Percentiles rank a stretch among this genome's conserved stretches.
Conservation (phyloP, 805 yeast genomes). For the Pichia nakasei region DNA sequence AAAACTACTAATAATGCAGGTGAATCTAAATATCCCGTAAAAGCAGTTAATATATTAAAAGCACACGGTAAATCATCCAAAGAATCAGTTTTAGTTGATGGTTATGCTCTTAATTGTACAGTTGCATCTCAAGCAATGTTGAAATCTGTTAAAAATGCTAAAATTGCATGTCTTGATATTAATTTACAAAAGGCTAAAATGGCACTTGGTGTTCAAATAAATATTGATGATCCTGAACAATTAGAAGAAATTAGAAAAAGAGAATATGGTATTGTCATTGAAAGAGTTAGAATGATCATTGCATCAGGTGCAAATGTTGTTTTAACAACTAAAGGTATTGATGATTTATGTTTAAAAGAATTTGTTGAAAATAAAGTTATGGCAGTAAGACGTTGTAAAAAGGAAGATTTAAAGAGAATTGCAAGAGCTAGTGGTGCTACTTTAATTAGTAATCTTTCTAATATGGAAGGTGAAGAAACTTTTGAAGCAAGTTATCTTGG, state of each 20-base stretch:
- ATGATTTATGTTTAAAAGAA: conserved; percentile 83
- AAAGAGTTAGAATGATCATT: conserved; percentile 72
- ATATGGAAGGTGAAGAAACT: conserved; percentile 92
- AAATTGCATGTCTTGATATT: conserved; percentile 82
- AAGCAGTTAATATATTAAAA: conserved; percentile 91
- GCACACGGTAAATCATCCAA: conserved; percentile 92
- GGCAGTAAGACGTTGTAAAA: conserved; percentile 96
- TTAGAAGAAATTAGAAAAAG: conserved; percentile 86
- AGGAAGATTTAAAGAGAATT: conserved; percentile 92
- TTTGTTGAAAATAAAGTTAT: conserved; percentile 86
- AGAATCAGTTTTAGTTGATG: conserved; percentile 82
- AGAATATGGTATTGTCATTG: conserved; percentile 78
- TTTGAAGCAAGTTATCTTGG: conserved; percentile 83
- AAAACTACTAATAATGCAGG: conserved; percentile 84
- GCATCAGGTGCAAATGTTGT: conserved; percentile 89
- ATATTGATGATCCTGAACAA: conserved; percentile 88
- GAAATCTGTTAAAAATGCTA: conserved; percentile 58
- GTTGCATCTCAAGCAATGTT: conserved; percentile 97
- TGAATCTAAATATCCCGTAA: conserved; percentile 87
- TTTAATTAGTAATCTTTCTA: conserved; percentile 74
- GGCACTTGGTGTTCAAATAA: conserved; percentile 98
- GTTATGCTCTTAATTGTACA: conserved; percentile 95
- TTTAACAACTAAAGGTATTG: conserved; percentile 89
- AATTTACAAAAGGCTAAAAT: conserved; percentile 92
- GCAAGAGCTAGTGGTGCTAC: conserved; percentile 99